Conservation (phyloP, 176 grass and related monocot genomes). For the Oryza meridionalis region DNA sequence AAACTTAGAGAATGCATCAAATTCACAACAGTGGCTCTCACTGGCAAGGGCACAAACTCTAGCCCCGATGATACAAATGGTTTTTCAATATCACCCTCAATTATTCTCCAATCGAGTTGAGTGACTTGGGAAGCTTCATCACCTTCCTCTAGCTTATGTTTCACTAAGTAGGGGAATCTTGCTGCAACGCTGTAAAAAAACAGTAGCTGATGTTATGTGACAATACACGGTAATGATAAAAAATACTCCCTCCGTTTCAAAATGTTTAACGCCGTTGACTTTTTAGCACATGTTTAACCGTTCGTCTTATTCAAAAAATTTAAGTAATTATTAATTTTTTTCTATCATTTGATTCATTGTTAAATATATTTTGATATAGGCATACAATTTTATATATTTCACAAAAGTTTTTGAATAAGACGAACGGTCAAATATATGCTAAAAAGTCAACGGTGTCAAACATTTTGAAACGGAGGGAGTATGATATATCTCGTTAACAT, state of each 20-base stretch:
- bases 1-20: background rate
- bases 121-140: constrained; percentile 45
- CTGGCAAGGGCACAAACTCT: constrained; percentile 81
- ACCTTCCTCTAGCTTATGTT: constrained; percentile 58
- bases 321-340: no score
- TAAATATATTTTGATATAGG: no score
- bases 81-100: constrained; percentile 60
- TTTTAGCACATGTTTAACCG: no score
- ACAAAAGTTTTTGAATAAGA: no score
- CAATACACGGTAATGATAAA: background rate
- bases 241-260: no score
- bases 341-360: no score
- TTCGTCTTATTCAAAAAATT: no score
- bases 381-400: no score
- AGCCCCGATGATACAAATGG: constrained; percentile 76
- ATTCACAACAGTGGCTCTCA: constrained; percentile 33
- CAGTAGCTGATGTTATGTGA: background rate
- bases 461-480: no score
- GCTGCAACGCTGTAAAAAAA: constrained; percentile 45
- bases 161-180: constrained; percentile 76
- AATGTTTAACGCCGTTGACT: no score
- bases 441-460: no score
- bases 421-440: no score
- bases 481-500: background rate
- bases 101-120: constrained; percentile 78